phyloP scores from a whole-genome alignment of 139 green algal genomes.

The Zygnema cylindricum region DNA sequence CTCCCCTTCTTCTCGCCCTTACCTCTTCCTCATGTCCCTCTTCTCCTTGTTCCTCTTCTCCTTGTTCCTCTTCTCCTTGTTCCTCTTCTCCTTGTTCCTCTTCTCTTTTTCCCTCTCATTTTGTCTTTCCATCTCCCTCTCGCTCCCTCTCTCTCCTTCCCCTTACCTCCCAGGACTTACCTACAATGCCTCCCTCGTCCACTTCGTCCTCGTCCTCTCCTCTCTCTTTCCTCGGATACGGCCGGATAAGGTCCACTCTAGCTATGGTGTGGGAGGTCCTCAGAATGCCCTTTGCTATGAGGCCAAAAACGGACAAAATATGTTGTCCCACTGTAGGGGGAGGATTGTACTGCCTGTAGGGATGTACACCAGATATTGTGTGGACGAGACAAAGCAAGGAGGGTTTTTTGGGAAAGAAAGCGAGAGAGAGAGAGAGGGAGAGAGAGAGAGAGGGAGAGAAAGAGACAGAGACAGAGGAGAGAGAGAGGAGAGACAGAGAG shows the following conservation, averaged over 20 bases:
- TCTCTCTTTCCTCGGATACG: conserved; percentile 69
- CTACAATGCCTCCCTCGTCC: not conserved
- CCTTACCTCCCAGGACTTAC: too few species aligned
- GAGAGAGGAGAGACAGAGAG: not conserved
- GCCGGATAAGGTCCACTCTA: conserved; percentile 62
- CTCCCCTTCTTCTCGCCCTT: not conserved
- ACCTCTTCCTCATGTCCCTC: not conserved
- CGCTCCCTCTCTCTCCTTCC: not conserved
- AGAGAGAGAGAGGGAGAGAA: not conserved
- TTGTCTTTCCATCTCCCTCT: conserved; percentile 64
- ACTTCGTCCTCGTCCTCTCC: conserved; percentile 63
- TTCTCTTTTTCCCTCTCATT: not conserved
- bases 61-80: not conserved
- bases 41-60: not conserved
- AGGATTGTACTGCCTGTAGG: conserved; percentile 63
- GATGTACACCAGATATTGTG: too few species aligned
- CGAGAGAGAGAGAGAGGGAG: not conserved
- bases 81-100: too few species aligned
- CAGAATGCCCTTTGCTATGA: conserved; percentile 78
- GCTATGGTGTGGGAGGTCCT: conserved; percentile 75
- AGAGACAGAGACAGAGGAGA: not conserved
- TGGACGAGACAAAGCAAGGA: too few species aligned
- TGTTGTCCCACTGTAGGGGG: conserved; percentile 60
- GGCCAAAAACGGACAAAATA: conserved; percentile 11
- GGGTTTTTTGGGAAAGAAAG: too few species aligned